phyloP scores from a whole-genome alignment of 495 filamentous ascomycete genomes.

The Viridothelium virens region DNA sequence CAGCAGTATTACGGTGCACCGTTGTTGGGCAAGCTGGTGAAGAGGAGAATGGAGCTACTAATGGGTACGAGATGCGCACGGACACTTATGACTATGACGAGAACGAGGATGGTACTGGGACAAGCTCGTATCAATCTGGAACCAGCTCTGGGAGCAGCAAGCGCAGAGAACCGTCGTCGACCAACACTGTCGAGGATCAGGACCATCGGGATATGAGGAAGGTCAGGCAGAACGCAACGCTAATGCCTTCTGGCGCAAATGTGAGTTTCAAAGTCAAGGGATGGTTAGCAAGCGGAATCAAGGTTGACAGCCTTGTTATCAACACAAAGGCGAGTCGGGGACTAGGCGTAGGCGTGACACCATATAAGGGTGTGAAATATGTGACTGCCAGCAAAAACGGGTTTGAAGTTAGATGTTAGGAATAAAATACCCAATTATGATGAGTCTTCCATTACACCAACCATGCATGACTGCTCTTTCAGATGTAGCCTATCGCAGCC shows the following conservation, averaged over 20 bases:
- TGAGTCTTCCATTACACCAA: neutral
- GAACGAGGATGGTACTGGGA: constrained; percentile 47
- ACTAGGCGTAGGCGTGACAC: constrained; percentile 77
- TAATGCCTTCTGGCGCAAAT: constrained; percentile 85
- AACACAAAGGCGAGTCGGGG: constrained; percentile 81
- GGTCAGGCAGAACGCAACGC: constrained; percentile 61
- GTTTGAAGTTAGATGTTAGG: constrained; percentile 66
- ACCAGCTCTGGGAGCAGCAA: constrained; percentile 19
- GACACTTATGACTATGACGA: constrained; percentile 46
- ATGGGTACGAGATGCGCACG: constrained; percentile 45
- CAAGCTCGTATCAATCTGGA: constrained; percentile 38
- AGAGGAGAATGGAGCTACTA: constrained; percentile 46
- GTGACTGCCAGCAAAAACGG: constrained; percentile 80
- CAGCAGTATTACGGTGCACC: constrained; percentile 68
- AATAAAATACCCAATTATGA: constrained; percentile 9
- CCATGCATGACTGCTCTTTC: neutral
- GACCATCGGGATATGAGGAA: constrained; percentile 39
- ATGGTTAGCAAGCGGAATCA: constrained; percentile 90
- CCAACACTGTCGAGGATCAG: constrained; percentile 32
- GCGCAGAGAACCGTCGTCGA: constrained; percentile 18
- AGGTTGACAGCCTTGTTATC: constrained; percentile 78
- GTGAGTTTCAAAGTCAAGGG: constrained; percentile 89
- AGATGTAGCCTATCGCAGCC: neutral
- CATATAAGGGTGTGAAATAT: constrained; percentile 98
- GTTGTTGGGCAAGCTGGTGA: constrained; percentile 60